These are phyloP conservation scores for Dryas drummondii DNA, from an alignment of 306 rosid species.

Conservation along the genomic window DNA sequence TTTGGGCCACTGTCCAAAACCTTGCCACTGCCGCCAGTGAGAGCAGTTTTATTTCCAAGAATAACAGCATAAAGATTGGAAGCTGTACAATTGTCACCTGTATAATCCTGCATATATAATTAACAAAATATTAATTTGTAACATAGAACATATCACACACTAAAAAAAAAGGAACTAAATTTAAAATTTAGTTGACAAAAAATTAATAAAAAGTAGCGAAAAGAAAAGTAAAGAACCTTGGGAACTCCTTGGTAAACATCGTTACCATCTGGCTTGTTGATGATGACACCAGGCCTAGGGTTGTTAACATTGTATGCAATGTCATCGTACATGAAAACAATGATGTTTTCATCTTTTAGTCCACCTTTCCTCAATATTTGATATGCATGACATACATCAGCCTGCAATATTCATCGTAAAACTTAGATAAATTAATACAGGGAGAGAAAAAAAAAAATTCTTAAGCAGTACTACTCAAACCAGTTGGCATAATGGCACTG, in stretches of 20 bases:
- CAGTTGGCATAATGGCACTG: too few species aligned
- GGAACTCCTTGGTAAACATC: conserved; percentile 51
- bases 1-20: conserved; percentile 52
- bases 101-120: conserved; percentile 39
- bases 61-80: conserved; percentile 50
- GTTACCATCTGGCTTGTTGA: conserved; percentile 34
- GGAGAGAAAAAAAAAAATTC: too few species aligned
- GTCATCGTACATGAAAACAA: conserved; percentile 56
- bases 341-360: conserved; percentile 37
- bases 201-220: too few species aligned
- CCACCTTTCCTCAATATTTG: conserved; percentile 48
- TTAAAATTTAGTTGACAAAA: too few species aligned
- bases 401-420: conserved; percentile 14
- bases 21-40: conserved; percentile 63
- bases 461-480: too few species aligned
- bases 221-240: conserved; percentile 19
- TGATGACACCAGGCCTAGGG: conserved; percentile 44
- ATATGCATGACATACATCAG: conserved; percentile 51
- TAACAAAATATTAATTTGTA: too few species aligned
- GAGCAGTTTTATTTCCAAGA: conserved; percentile 47
- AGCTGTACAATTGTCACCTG: conserved; percentile 21
- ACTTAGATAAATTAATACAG: too few species aligned
- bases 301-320: conserved; percentile 30
- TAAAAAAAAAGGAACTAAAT: too few species aligned
- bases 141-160: too few species aligned